Evolutionary conservation across 257 asterid species (phyloP).

Genomic region (Capsicum pubescens): DNA sequence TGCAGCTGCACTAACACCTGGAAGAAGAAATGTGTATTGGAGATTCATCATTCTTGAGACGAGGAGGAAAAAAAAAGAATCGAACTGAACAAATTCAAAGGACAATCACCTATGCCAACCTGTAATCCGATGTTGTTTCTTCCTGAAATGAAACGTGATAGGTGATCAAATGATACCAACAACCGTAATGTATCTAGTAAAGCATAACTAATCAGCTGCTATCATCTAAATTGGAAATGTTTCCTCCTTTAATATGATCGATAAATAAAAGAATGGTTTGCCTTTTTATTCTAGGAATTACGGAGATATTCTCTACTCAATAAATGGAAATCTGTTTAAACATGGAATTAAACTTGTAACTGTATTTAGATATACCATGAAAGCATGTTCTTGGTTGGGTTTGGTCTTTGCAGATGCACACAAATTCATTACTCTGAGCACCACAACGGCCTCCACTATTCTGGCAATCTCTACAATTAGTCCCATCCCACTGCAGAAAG

Average conservation of each 20-base stretch:
- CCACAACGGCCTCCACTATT: slow-evolving; percentile 41
- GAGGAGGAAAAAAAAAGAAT: not conserved
- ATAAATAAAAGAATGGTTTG: not conserved
- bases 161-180: slow-evolving; percentile 16
- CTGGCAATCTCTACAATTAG: slow-evolving; percentile 40
- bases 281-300: not conserved
- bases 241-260: not conserved
- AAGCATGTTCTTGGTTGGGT: slow-evolving; percentile 1
- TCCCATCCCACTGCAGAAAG: slow-evolving; percentile 37
- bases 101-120: slow-evolving; percentile 14
- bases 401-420: slow-evolving; percentile 24
- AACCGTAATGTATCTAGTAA: not conserved
- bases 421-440: slow-evolving; percentile 9
- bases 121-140: not conserved
- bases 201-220: not conserved
- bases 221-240: not conserved
- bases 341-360: not conserved
- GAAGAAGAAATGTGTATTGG: slow-evolving; percentile 23
- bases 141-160: slow-evolving; percentile 22
- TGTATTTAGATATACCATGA: not conserved
- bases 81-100: not conserved
- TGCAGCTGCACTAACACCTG: slow-evolving; percentile 56
- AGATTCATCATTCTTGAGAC: slow-evolving; percentile 1
- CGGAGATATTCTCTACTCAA: not conserved
- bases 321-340: not conserved